Evolutionary conservation across 192 early-diverging fungal genomes (phyloP).

Genomic region (Coemansia sp.): DNA sequence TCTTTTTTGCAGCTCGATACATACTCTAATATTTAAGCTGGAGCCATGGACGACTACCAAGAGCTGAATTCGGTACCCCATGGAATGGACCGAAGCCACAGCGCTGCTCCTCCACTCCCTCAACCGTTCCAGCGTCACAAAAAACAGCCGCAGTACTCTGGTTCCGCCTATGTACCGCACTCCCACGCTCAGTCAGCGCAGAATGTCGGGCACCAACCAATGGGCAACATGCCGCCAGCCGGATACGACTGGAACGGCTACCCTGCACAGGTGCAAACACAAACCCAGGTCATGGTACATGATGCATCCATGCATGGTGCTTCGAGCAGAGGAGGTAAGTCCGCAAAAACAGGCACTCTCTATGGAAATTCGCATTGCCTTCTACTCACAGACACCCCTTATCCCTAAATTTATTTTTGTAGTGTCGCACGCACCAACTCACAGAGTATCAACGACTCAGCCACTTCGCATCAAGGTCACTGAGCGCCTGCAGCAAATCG

Average conservation of each 20-base stretch:
- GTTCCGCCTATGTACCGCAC: background rate
- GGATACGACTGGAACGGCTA: constrained; percentile 53
- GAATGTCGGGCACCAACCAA: constrained; percentile 5
- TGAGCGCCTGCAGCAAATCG: constrained; percentile 50
- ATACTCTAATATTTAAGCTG: background rate
- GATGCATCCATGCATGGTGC: background rate
- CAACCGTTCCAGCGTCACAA: constrained; percentile 6
- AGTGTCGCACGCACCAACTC: constrained; percentile 1
- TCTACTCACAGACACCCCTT: background rate
- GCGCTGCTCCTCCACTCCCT: constrained; percentile 1
- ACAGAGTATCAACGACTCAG: constrained; percentile 22
- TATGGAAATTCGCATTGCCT: background rate
- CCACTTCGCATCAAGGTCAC: constrained; percentile 47
- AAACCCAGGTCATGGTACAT: background rate
- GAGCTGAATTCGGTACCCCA: constrained; percentile 17
- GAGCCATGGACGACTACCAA: constrained; percentile 40
- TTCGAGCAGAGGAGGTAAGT: constrained; percentile 6
- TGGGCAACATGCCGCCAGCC: constrained; percentile 14
- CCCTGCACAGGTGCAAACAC: constrained; percentile 10
- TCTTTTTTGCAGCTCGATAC: background rate
- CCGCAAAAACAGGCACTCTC: background rate
- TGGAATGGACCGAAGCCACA: constrained; percentile 2
- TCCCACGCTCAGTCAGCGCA: constrained; percentile 19
- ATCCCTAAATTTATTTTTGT: background rate
- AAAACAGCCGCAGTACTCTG: background rate